Base-by-base conservation (phyloP, 805 yeast species). In the Saccharomycopsis vini region DNA sequence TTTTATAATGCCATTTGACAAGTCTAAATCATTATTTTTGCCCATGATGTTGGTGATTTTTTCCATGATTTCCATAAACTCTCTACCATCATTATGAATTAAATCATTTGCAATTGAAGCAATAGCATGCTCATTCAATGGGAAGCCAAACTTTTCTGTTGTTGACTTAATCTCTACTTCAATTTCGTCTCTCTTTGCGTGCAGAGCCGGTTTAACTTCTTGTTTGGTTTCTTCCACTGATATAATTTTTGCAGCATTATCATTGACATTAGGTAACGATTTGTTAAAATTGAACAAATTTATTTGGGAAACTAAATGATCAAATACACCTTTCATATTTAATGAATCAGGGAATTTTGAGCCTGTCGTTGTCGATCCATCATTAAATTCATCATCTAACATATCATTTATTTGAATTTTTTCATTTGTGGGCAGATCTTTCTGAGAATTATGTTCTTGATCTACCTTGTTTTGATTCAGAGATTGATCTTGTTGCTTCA, bases 31-130 rank as follows among this genome's bases (percentile, higher is more conserved):
- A 26, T 37, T 28, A 15, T 10, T 10, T 24, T 36, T 20, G 28
- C 16, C 16, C 31, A 36, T 36, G 13, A 22, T 18, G 2, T 15
- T 26, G 18, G 20, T 77, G 23, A 79, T 62, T 39, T 72, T 67
- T 55, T 80, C 87, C 72, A 82, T 75, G 69, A 79, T 72, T 47
- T 75, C 76, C 30, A 81, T 71, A 50, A 81, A 79, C 34, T 73
- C 68, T 50, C 69, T 67, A 19, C 88, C 89, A 46, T 78, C 81
- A 54, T 77, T 78, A 48, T 70, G 71, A 40, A 81, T 63, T 19
- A 81, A 60, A 54, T 81, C 86, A 47, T 81, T 87, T 1, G 87
- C 86, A 40, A 82, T 72, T 5, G 74, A 58, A 26, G 64, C 56
- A 6, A 66, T 52, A 2, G 68, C 70, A 19, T 35, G 38, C 28